Base-by-base conservation (phyloP, 2,329 filamentous ascomycete species). In the Talaromyces sp. region DNA sequence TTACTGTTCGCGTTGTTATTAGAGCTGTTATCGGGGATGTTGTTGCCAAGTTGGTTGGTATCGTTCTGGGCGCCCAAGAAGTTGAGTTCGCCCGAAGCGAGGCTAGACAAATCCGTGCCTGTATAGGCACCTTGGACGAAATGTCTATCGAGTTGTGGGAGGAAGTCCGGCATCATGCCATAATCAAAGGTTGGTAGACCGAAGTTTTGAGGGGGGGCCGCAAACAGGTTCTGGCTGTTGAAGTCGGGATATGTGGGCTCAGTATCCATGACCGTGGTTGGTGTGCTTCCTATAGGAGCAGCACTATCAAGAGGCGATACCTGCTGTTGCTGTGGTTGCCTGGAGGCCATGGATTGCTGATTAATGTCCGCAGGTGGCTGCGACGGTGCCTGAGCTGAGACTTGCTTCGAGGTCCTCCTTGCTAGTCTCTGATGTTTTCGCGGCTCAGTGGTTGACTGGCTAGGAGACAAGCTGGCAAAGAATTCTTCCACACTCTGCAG, bases 401-500 rank as follows among this genome's bases (percentile, higher is more conserved):
- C 50, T 16, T 66, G 64, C 54, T 58, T 68, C 13, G 66, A 48
- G 24, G 43, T 13, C 56, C 75, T 76, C 68, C 74, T 67, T 67
- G 71, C 67, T 22, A 57, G 16, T 37, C 41, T 57, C 47, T 45
- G 64, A 16, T 62, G 64, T 62, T 65, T 65, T 0, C 64, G 64
- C 14, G 59, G 35, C 59, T 58, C 64, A 6, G 48, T 45, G 2
- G 16, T 62, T 6, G 61, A 33, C 35, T 52, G 50, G 16, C 48
- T 62, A 22, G 90, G 89, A 1, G 89, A 90, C 43, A 96, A 81
- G 58, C 88, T 91, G 6, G 91, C 90, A 74, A 98, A 94, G 79
- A 96, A 97, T 70, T 98, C 93, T 72, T 97, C 93, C 0, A 97
- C 93, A 3, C 92, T 96, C 72, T 95, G 91, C n/a, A 97, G 82